Percentiles rank a stretch among this genome's conserved stretches.
phyloP scores from a whole-genome alignment of 345 rosid genomes.

The Citrus medica region DNA sequence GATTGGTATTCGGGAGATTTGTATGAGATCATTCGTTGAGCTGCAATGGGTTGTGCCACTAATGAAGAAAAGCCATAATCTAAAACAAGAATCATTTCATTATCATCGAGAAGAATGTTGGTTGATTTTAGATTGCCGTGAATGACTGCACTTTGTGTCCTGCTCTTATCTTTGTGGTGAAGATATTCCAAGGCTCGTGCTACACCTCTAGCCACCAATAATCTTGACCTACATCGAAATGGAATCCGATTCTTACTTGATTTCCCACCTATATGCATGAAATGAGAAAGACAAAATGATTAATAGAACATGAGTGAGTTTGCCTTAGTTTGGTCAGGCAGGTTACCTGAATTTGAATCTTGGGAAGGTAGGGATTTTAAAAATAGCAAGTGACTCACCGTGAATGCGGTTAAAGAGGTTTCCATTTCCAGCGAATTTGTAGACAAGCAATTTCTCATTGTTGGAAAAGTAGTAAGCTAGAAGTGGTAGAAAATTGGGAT shows the following conservation, averaged over 20 bases:
- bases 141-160: slow-evolving; percentile 17
- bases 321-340: no score
- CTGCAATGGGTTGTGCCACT: slow-evolving; percentile 39
- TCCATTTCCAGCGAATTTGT: slow-evolving; percentile 41
- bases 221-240: slow-evolving; percentile 46
- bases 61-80: slow-evolving; percentile 46
- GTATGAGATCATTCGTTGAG: slow-evolving; percentile 35
- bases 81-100: slow-evolving; percentile 36
- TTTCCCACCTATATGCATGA: no score
- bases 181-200: slow-evolving; percentile 51
- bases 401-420: slow-evolving; percentile 51
- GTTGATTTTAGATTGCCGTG: slow-evolving; percentile 64
- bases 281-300: no score
- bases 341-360: no score
- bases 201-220: slow-evolving; percentile 41
- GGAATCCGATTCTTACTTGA: slow-evolving; percentile 26
- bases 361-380: no score
- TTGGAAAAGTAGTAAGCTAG: slow-evolving; percentile 67
- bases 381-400: slow-evolving; percentile 23
- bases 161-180: slow-evolving; percentile 25
- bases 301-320: no score
- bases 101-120: slow-evolving; percentile 46
- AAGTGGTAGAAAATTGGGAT: slow-evolving; percentile 53
- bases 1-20: slow-evolving; percentile 47
- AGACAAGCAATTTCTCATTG: slow-evolving; percentile 58